Conservation (phyloP, 73 alveolate species). For the Uronychia setigera region DNA sequence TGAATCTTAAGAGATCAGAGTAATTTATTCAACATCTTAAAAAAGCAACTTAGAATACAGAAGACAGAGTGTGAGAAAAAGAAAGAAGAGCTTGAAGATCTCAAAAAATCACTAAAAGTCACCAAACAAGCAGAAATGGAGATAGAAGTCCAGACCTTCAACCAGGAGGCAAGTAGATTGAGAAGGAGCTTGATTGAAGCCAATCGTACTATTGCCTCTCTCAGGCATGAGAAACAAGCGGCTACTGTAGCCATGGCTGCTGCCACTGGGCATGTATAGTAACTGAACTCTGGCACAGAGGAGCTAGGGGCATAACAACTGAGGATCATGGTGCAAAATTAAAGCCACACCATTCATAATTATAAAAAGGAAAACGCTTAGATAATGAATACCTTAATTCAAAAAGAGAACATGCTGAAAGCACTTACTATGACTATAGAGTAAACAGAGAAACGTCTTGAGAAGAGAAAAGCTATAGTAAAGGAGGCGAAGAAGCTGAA, state of each 20-base stretch:
- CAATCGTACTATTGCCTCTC: not conserved
- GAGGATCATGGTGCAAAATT: not conserved
- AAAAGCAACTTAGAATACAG: constrained; percentile 35
- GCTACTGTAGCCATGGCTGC: not conserved
- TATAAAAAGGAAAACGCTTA: not conserved
- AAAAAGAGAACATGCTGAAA: not conserved
- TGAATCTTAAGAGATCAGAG: no score
- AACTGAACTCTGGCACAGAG: not conserved
- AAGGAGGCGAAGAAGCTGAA: not conserved
- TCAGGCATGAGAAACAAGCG: not conserved
- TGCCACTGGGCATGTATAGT: not conserved
- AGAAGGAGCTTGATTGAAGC: constrained; percentile 2
- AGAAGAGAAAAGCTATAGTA: not conserved
- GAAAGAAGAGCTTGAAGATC: constrained; percentile 21
- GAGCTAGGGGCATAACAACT: not conserved
- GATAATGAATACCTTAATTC: not conserved
- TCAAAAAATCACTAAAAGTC: constrained; percentile 37
- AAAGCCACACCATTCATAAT: not conserved
- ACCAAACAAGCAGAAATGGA: constrained; percentile 55
- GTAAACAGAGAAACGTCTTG: not conserved
- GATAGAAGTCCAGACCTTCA: constrained; percentile 44
- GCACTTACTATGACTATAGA: not conserved
- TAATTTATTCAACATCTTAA: no score
- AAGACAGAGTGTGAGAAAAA: constrained; percentile 30
- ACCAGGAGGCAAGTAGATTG: constrained; percentile 56